Conservation (phyloP, 2,329 filamentous ascomycete species). For the Chrysoporthe puriensis region DNA sequence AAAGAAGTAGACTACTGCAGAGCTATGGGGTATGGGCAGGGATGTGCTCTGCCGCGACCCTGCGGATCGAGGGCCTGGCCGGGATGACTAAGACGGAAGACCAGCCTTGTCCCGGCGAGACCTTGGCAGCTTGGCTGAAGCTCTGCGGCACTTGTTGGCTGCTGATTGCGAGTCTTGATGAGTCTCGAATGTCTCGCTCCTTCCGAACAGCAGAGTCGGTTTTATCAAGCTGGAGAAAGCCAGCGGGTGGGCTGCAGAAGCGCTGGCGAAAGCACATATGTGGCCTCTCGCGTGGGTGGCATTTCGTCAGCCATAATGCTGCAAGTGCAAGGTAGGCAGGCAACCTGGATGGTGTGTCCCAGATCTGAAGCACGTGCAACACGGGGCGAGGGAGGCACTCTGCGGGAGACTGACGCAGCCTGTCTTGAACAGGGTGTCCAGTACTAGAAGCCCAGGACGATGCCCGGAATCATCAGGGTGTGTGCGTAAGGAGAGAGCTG, state of each 20-base stretch:
- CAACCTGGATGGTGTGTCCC: not conserved
- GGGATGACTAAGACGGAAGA: not conserved
- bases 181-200: not conserved
- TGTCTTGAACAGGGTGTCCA: not conserved
- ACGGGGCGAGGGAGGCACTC: slow-evolving; percentile 11
- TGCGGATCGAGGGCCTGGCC: not conserved
- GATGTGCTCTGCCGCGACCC: not conserved
- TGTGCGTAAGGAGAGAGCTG: not conserved
- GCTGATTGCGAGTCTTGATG: not conserved
- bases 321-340: not conserved
- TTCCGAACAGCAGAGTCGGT: not conserved
- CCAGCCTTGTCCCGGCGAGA: slow-evolving; percentile 1
- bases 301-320: not conserved
- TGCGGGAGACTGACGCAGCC: not conserved
- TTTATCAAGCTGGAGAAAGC: not conserved
- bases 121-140: not conserved
- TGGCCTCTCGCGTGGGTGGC: slow-evolving; percentile 2
- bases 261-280: not conserved
- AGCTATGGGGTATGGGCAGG: not conserved
- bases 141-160: too few species aligned
- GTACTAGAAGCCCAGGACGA: not conserved
- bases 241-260: not conserved
- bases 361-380: slow-evolving; percentile 18
- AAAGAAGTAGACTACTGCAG: not conserved
- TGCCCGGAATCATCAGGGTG: not conserved